Base-by-base conservation (phyloP, 2,329 filamentous ascomycete genomes). In the Nothophaeocryptopus gaeumannii region DNA sequence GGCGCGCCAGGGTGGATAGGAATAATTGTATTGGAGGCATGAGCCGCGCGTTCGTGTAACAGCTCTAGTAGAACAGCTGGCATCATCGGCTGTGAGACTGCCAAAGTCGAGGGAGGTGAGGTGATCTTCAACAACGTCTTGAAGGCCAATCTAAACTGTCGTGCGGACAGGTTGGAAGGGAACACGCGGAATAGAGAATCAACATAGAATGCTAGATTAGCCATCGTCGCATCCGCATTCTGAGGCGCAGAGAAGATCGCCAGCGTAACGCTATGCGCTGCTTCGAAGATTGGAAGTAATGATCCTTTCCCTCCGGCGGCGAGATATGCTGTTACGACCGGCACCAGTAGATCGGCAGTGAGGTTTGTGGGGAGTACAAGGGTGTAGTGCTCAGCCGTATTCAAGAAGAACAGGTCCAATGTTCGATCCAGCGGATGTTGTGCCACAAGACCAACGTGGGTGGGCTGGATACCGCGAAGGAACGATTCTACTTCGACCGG, bases 81-180 rank as follows among this genome's bases (percentile, higher is more conserved):
- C n/a, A 96, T 78, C 50, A 86, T 78, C 0, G 88, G 88, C 55
- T 93, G 85, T 5, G 78, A 78, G 39, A 81, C 83, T 31, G 86
- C 83, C 35, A 95, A 79, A 1, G 83, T 79, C 33, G 87, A 89
- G 0, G 90, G 91, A 2, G 90, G 89, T 2, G 86, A 85, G 9
- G 89, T 83, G 51, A 95, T 85, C 61, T 86, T 85, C 68, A 95
- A 82, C 39, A 96, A 75, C 1, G 89, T 92, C 66, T 86, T 88
- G 75, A 95, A 91, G 9, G 90, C 91, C 8, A 96, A 77, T 29
- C 90, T 82, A 74, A 96, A 96, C 67, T 96, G 91, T 12, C 90
- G 83, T 1, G 88, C 78, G 0, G 88, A 91, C 14, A 96, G 82
- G 51, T 85, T 86, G 1, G 76, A 67, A 0, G 91, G 90, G 68